These are phyloP conservation scores for Rasamsonia emersonii DNA, from an alignment of 2,329 filamentous ascomycete species.

Conservation along the genomic window DNA sequence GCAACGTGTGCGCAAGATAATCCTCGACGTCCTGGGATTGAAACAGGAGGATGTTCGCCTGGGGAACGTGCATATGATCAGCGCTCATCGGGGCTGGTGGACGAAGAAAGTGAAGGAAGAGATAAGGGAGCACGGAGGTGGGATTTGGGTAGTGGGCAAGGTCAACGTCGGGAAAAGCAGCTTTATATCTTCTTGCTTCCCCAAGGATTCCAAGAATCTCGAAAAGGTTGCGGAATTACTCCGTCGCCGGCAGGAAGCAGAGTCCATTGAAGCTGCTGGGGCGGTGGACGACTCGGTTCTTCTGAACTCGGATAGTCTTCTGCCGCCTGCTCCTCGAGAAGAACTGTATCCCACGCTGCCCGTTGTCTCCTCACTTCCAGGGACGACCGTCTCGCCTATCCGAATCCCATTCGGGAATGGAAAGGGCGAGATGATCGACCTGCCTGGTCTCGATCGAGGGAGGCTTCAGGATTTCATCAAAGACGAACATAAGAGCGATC, in stretches of 20 bases:
- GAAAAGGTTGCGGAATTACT: conserved; percentile 28
- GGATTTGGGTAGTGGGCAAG: conserved; percentile 94
- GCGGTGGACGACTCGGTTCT: conserved; percentile 11
- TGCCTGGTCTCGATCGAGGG: conserved; percentile 74
- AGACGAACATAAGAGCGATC: conserved; percentile 53
- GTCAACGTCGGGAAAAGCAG: conserved; percentile 96
- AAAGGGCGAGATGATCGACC: conserved; percentile 83
- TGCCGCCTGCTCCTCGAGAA: conserved; percentile 68
- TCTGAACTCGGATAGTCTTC: conserved; percentile 42
- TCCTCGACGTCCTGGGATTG: conserved; percentile 67
- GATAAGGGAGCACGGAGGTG: conserved; percentile 75
- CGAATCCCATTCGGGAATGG: conserved; percentile 80
- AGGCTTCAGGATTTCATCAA: conserved; percentile 63
- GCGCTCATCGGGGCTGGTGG: conserved; percentile 83
- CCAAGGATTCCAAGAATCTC: conserved; percentile 54
- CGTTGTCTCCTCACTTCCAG: conserved; percentile 74
- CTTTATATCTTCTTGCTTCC: conserved; percentile 79
- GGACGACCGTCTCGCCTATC: conserved; percentile 92
- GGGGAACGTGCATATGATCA: conserved; percentile 81
- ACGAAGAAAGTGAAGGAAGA: conserved; percentile 77
- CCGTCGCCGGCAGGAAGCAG: conserved; percentile 17
- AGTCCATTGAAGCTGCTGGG: conserved; percentile 10
- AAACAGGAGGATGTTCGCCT: conserved; percentile 63
- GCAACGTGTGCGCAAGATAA: conserved; percentile 69
- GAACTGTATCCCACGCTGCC: conserved; percentile 76